Conservation (phyloP, 2,329 filamentous ascomycete species). For the Aureobasidium leucospermi region DNA sequence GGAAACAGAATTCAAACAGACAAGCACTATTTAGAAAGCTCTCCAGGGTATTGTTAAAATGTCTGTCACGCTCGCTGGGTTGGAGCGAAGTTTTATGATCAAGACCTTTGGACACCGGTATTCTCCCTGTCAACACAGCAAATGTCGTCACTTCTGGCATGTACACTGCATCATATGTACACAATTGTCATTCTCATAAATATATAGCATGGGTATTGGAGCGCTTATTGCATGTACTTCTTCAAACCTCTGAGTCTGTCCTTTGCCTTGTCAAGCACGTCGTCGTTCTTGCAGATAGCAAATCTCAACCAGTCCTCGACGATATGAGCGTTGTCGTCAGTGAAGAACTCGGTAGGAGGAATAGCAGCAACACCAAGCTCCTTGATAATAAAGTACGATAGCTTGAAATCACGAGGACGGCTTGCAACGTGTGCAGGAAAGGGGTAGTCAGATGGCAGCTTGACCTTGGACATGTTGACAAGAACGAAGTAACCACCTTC, state of each 20-base stretch:
- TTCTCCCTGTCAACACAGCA: no score
- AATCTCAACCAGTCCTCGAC: conserved; percentile 92
- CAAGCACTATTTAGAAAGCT: no score
- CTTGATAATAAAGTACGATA: conserved; percentile 94
- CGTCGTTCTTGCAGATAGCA: conserved; percentile 91
- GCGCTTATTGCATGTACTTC: conserved; percentile 36
- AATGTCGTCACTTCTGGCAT: no score
- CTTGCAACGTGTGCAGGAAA: conserved; percentile 85
- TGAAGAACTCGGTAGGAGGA: conserved; percentile 96
- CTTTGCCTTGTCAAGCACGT: conserved; percentile 52
- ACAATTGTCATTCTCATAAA: no score
- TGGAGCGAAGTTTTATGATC: no score
- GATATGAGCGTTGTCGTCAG: conserved; percentile 70
- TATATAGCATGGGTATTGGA: background rate
- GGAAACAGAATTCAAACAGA: no score
- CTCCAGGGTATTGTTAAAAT: no score
- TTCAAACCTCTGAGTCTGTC: conserved; percentile 42
- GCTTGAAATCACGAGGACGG: conserved; percentile 85
- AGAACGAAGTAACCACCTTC: conserved; percentile 97
- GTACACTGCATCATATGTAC: no score
- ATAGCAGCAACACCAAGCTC: conserved; percentile 94
- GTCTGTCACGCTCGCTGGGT: no score
- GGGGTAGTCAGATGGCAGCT: conserved; percentile 72
- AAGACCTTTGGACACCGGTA: no score
- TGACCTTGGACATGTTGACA: conserved; percentile 84